Base-by-base conservation (phyloP, 129 eudicot species). In the Helianthus tuberosus region DNA sequence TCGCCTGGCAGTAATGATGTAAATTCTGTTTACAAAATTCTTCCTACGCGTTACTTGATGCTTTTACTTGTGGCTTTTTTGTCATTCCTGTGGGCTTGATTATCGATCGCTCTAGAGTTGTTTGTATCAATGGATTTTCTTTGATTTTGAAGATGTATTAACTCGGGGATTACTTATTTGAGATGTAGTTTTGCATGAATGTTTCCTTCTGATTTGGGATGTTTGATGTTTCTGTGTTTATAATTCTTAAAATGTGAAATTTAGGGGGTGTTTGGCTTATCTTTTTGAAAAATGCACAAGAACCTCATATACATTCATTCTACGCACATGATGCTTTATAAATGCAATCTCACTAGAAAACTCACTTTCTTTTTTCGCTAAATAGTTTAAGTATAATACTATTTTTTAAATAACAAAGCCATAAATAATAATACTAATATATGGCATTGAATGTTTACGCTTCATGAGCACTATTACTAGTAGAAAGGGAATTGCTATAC, bases 71-170 rank as follows among this genome's bases (percentile, higher is more conserved):
- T 79, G 69, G 78, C 80, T 14, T 29, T 80, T 71, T 13, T 84
- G 49, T 68, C 84, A 16, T 76, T 85, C 20, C 44, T 82, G 48
- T 83, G 77, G 79, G 15, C 25, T 17, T 78, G 77, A 78, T 62
- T 63, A 35, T 43, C 2, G 11, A 43, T 43, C 55, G 43, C 36
- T 53, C n/a, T n/a, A 13, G 62, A 53, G 59, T 55, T 32, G 64
- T 32, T 48, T 49, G 41, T 69, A 60, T 49, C 65, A 12, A 51
- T 48, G 49, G 69, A 25, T 12, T 53, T 64, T 9, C 6, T 71
- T 63, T 41, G 39, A 17, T 36, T 64, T 63, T 71, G 13, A 35
- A 14, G 20, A 41, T 71, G 61, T 78, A 62, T 71, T 52, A 15
- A 71, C 82, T 70, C 51, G 55, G 60, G 41, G 66, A 17, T 71